A percentile compares a stretch with the other conserved stretches of the same genome.
These are phyloP conservation scores for Trichoderma sp. DNA, from an alignment of 2,329 filamentous ascomycete genomes.

Conservation along the genomic window DNA sequence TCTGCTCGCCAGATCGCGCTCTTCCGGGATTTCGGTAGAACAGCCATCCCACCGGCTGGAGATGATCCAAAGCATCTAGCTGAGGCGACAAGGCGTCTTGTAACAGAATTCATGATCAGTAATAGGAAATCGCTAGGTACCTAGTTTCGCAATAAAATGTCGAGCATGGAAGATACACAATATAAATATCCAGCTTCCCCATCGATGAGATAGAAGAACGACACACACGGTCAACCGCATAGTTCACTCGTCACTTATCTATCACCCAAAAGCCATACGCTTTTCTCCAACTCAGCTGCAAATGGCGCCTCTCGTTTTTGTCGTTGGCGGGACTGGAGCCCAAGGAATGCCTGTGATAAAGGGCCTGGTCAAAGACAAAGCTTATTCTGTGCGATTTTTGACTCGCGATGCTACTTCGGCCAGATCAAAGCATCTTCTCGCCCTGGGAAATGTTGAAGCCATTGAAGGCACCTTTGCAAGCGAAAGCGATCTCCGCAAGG, in stretches of 20 bases:
- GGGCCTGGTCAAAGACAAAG: slow-evolving; percentile 46
- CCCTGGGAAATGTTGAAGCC: slow-evolving; percentile 51
- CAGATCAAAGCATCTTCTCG: slow-evolving; percentile 48
- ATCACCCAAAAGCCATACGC: not conserved
- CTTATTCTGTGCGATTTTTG: slow-evolving; percentile 51
- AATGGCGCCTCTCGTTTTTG: slow-evolving; percentile 35
- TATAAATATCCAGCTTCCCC: slow-evolving; percentile 12
- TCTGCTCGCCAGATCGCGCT: not conserved
- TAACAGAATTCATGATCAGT: not conserved
- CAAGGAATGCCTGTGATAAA: slow-evolving; percentile 54
- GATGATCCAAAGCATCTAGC: not conserved
- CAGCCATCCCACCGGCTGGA: slow-evolving; percentile 18
- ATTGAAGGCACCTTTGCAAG: slow-evolving; percentile 53
- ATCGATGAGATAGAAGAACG: not conserved
- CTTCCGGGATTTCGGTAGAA: not conserved
- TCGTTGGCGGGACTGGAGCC: slow-evolving; percentile 57
- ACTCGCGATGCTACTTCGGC: slow-evolving; percentile 50
- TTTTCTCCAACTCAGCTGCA: not conserved
- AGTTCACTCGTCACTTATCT: not conserved
- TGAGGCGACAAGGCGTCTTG: not conserved
- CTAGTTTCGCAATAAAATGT: not conserved
- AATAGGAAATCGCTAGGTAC: not conserved
- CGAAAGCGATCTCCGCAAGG: slow-evolving; percentile 49
- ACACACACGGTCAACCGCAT: not conserved
- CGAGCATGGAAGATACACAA: not conserved